These are phyloP conservation scores for Breynia disticha DNA, from an alignment of 441 rosid genomes.

Conservation along the genomic window DNA sequence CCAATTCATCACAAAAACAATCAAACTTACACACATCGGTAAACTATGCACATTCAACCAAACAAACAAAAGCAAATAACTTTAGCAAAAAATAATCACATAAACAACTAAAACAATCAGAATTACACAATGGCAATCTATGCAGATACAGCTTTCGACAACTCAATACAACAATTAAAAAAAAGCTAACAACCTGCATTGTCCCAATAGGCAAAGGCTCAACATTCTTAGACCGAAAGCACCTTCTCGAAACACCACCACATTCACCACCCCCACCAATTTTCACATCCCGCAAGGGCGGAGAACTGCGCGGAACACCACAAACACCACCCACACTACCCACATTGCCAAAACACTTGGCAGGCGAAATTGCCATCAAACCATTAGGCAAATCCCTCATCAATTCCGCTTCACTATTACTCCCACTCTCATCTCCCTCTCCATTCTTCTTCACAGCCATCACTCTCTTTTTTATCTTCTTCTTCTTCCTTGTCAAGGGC, in stretches of 20 bases:
- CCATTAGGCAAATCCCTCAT: slow-evolving; percentile 86
- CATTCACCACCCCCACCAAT: slow-evolving; percentile 49
- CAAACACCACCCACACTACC: slow-evolving; percentile 8
- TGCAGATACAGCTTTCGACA: too few relatives aligned
- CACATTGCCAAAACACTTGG: slow-evolving; percentile 39
- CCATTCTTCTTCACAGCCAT: slow-evolving; percentile 12
- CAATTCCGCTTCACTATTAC: slow-evolving; percentile 36
- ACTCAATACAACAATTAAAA: not conserved
- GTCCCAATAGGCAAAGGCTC: slow-evolving; percentile 63
- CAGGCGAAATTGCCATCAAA: slow-evolving; percentile 74
- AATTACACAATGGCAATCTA: too few relatives aligned
- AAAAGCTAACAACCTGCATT: slow-evolving; percentile 44
- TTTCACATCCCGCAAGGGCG: slow-evolving; percentile 52
- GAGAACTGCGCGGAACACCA: slow-evolving; percentile 26
- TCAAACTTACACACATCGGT: too few relatives aligned
- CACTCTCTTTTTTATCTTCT: slow-evolving; percentile 16
- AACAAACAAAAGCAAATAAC: slow-evolving; percentile 3
- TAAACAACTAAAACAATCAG: not conserved
- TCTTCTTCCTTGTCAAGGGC: slow-evolving; percentile 38
- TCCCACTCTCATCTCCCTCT: slow-evolving; percentile 14
- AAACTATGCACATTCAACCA: slow-evolving; percentile 31
- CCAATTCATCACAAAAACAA: slow-evolving; percentile 1
- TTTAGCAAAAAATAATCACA: not conserved
- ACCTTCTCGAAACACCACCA: slow-evolving; percentile 33
- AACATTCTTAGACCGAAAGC: slow-evolving; percentile 77